These are phyloP conservation scores for Didymella pomorum DNA, from an alignment of 2,329 filamentous ascomycete genomes.

Conservation along the genomic window DNA sequence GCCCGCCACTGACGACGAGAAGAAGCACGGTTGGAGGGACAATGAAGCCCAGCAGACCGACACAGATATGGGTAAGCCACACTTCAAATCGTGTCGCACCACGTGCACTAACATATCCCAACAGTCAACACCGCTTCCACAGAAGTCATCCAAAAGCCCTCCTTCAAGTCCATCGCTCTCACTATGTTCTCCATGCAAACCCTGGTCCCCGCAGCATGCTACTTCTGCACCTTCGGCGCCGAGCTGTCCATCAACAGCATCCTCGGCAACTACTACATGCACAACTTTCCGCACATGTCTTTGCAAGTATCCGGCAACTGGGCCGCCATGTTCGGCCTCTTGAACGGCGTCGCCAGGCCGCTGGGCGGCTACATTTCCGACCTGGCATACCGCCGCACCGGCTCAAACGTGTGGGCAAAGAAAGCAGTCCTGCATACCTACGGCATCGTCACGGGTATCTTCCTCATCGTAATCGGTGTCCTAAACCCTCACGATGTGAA, in stretches of 20 bases:
- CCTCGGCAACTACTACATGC: slow-evolving; percentile 64
- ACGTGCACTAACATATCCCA: background rate
- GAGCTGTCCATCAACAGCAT: slow-evolving; percentile 67
- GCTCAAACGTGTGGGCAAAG: slow-evolving; percentile 65
- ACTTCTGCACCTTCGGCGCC: slow-evolving; percentile 67
- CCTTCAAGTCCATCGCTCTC: slow-evolving; percentile 64
- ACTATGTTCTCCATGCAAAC: slow-evolving; percentile 69
- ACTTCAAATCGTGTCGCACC: no score
- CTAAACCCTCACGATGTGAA: slow-evolving; percentile 65
- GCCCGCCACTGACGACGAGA: slow-evolving; percentile 30
- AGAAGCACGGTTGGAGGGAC: slow-evolving; percentile 33
- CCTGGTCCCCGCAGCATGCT: slow-evolving; percentile 60
- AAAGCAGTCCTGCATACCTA: slow-evolving; percentile 66
- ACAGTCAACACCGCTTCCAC: slow-evolving; percentile 59
- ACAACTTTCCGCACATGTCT: slow-evolving; percentile 61
- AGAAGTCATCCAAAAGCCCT: slow-evolving; percentile 69
- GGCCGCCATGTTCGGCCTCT: slow-evolving; percentile 76
- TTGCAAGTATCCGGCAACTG: slow-evolving; percentile 64
- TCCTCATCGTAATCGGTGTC: slow-evolving; percentile 67
- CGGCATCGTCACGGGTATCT: slow-evolving; percentile 64
- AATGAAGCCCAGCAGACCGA: slow-evolving; percentile 48
- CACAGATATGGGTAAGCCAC: slow-evolving; percentile 14
- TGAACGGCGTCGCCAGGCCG: slow-evolving; percentile 72
- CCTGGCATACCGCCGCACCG: slow-evolving; percentile 58
- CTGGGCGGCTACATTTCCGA: slow-evolving; percentile 68